Conservation (phyloP, 2,329 filamentous ascomycete species). For the Nannizzia gypsea region DNA sequence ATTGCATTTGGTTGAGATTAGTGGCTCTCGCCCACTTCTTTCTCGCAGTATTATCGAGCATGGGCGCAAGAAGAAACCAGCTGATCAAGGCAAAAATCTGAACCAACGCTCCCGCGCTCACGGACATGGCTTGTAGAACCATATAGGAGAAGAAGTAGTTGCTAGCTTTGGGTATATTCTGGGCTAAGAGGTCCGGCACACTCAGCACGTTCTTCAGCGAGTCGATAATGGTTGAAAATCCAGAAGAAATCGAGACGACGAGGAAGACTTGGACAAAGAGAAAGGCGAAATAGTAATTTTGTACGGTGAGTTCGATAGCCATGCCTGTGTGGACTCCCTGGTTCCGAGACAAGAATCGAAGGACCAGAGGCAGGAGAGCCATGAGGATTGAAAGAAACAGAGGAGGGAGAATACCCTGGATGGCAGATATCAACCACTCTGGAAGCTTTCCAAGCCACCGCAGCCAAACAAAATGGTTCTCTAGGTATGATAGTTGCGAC, state of each 20-base stretch:
- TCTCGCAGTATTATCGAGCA: slow-evolving; percentile 69
- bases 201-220: slow-evolving; percentile 56
- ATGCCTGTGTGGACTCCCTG: slow-evolving; percentile 77
- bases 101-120: slow-evolving; percentile 76
- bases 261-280: slow-evolving; percentile 92
- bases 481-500: slow-evolving; percentile 62
- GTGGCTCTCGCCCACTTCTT: slow-evolving; percentile 83
- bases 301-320: slow-evolving; percentile 68
- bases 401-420: slow-evolving; percentile 81
- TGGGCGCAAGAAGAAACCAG: slow-evolving; percentile 70
- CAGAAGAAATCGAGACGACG: slow-evolving; percentile 74
- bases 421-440: slow-evolving; percentile 47
- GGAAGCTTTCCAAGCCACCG: slow-evolving; percentile 55
- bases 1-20: slow-evolving; percentile 61
- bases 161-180: slow-evolving; percentile 69
- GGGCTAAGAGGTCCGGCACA: slow-evolving; percentile 60
- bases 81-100: slow-evolving; percentile 67
- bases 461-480: slow-evolving; percentile 56
- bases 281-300: slow-evolving; percentile 86
- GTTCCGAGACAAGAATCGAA: slow-evolving; percentile 58
- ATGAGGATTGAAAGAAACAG: slow-evolving; percentile 65
- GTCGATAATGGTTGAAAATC: slow-evolving; percentile 54
- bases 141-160: slow-evolving; percentile 99
- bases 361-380: slow-evolving; percentile 65
- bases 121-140: slow-evolving; percentile 83